A percentile compares a stretch with the other conserved stretches of the same genome.
Conservation (phyloP, 139 green algal genomes). For the Medakamo hakoo region DNA sequence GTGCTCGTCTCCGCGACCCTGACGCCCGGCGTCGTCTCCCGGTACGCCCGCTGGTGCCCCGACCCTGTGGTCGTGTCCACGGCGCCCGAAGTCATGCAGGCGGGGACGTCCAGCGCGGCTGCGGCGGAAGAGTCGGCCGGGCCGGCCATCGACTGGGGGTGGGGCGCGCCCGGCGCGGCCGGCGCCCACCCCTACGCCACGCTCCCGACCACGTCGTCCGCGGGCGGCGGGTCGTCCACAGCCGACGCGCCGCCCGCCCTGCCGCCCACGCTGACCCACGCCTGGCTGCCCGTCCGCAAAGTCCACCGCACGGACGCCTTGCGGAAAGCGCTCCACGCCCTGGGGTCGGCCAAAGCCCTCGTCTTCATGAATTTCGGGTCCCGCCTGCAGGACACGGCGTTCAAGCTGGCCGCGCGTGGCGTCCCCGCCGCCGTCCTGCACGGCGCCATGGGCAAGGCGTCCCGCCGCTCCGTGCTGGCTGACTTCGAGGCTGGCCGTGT, state of each 20-base stretch:
- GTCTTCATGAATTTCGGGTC: conserved; percentile 96
- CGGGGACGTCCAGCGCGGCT: conserved; percentile 7
- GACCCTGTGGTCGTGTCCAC: conserved; percentile 30
- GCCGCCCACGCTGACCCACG: conserved; percentile 48
- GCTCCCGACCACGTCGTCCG: background rate
- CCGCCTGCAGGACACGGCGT: conserved; percentile 58
- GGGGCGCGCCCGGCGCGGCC: background rate
- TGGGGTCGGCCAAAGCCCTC: conserved; percentile 43
- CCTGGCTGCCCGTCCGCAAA: conserved; percentile 24
- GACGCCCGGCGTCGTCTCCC: conserved; percentile 31
- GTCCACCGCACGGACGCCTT: conserved; percentile 66
- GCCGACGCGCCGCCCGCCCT: conserved; percentile 27
- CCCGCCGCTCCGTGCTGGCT: conserved; percentile 44
- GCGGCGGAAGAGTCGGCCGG: conserved; percentile 10
- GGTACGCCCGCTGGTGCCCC: conserved; percentile 37
- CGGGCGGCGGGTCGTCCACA: background rate
- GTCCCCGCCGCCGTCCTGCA: conserved; percentile 63
- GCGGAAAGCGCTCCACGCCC: conserved; percentile 60
- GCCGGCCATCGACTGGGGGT: conserved; percentile 8
- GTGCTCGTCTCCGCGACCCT: conserved; percentile 70
- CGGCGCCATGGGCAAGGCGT: conserved; percentile 63
- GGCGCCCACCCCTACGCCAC: background rate
- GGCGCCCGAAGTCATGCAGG: conserved; percentile 3
- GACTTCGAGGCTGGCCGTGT: conserved; percentile 49
- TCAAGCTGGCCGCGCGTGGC: conserved; percentile 61